Evolutionary conservation across 345 rosid genomes (phyloP).

Genomic region (Raphanus raphanistrum): DNA sequence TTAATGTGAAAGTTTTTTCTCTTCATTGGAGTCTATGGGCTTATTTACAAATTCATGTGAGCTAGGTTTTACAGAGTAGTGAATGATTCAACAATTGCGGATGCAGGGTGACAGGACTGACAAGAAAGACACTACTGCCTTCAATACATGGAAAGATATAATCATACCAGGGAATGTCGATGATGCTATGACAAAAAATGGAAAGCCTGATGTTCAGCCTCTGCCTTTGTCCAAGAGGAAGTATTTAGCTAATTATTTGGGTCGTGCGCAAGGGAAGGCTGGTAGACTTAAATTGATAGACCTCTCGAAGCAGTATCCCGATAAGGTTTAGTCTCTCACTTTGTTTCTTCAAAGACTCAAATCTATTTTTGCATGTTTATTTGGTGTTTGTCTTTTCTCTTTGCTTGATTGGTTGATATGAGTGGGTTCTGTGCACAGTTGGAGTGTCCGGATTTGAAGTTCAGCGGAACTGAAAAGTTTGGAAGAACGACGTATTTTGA

Average conservation of each 20-base stretch:
- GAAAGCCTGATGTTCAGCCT: conserved; percentile 60
- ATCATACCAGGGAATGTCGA: conserved; percentile 94
- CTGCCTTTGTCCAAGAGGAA: conserved; percentile 74
- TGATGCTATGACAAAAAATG: conserved; percentile 74
- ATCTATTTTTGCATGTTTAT: conserved; percentile 11
- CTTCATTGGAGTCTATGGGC: neutral
- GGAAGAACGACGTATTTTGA: conserved; percentile 83
- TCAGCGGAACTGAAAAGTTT: conserved; percentile 79
- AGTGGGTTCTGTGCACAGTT: conserved; percentile 51
- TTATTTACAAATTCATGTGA: neutral
- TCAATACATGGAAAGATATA: conserved; percentile 96
- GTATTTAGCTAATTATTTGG: conserved; percentile 86
- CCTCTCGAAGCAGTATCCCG: conserved; percentile 78
- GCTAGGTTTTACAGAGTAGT: conserved; percentile 1
- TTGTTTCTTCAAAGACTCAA: neutral
- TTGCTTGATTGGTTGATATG: neutral
- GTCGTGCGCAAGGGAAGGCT: conserved; percentile 87
- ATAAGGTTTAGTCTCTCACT: conserved; percentile 57
- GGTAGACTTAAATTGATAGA: conserved; percentile 84
- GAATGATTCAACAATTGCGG: conserved; percentile 3
- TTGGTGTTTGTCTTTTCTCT: neutral
- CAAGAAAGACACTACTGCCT: conserved; percentile 83
- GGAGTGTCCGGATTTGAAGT: conserved; percentile 95
- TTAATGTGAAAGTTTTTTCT: conserved; percentile 3
- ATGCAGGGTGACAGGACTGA: conserved; percentile 95